Base-by-base conservation (phyloP, 2,329 filamentous ascomycete species). In the Bipolaris oryzae region DNA sequence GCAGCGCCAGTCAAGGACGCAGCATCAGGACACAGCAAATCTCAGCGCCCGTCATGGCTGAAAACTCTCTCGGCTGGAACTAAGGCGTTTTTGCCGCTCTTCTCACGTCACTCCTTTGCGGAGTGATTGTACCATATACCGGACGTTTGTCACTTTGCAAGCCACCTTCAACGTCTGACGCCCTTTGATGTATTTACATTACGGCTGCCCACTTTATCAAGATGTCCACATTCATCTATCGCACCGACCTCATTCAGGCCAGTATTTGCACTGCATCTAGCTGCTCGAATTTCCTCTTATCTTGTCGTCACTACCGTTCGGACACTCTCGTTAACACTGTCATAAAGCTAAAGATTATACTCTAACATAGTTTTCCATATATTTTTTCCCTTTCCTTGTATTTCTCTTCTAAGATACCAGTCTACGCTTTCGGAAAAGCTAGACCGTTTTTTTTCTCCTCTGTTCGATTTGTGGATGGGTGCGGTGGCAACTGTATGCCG, bases 41-140 rank as follows among this genome's bases (percentile, higher is more conserved):
- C 74, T 96, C 91, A 60, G 91, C 91, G 33, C 93, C 93, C 3
- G 90, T 96, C 62, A 93, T 93, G 76, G 89, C 92, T 3, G 92
- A 96, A 81, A 97, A 97, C 83, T 96, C 92, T 49, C 85, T 97
- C 64, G 93, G 93, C 70, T 97, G 93, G 93, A 96, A 96, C 81
- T 97, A 84, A 87, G 50, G 37, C 35, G 3, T 20, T 21, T 42
- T 31, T 23, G 16, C 15, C 33, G 38, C 25, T 18, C 37, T 47
- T 23, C 34, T 37, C 33, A 38, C 11, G 44, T 43, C 53, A 48
- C 58, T 57, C 62, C 13, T 25, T 20, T 60, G 63, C 65, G 53
- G 65, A 70, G 61, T 63, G 52, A 50, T 53, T 73, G 66, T 73
- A 73, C 66, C 64, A 74, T 70, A 72, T 64, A 62, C 45, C 33